A percentile compares a stretch with the other conserved stretches of the same genome.
Evolutionary conservation across 1,284 basidiomycete genomes (phyloP).

Genomic region (Volvariella surrecta): DNA sequence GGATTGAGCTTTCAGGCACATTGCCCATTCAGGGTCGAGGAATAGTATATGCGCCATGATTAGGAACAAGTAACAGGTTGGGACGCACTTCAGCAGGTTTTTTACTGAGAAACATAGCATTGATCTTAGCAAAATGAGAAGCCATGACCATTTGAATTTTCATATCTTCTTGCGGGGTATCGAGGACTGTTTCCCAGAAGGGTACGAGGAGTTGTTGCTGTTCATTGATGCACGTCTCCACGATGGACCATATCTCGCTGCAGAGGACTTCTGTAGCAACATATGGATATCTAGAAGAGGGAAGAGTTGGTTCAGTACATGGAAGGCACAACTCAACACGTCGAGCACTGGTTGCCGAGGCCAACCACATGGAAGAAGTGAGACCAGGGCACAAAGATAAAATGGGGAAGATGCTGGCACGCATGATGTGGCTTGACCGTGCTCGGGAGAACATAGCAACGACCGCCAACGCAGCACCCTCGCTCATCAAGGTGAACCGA

Average conservation of each 20-base stretch:
- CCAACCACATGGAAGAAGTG: too few species aligned
- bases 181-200: slow-evolving; percentile 92
- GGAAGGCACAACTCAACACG: slow-evolving; percentile 4
- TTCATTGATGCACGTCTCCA: slow-evolving; percentile 80
- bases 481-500: slow-evolving; percentile 11
- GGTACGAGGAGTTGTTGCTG: slow-evolving; percentile 64
- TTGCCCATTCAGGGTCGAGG: not conserved
- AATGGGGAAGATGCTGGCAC: too few species aligned
- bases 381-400: not conserved
- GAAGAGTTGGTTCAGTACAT: not conserved
- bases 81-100: slow-evolving; percentile 80
- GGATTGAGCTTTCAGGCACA: too few species aligned
- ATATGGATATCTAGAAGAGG: slow-evolving; percentile 77
- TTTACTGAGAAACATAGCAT: slow-evolving; percentile 78
- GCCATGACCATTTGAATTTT: slow-evolving; percentile 69
- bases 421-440: too few species aligned
- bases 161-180: slow-evolving; percentile 72
- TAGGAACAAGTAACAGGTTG: slow-evolving; percentile 4
- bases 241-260: slow-evolving; percentile 92
- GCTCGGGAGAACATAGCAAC: too few species aligned
- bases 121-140: slow-evolving; percentile 85
- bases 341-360: too few species aligned
- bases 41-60: not conserved
- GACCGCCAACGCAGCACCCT: too few species aligned
- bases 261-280: slow-evolving; percentile 94